phyloP scores from a whole-genome alignment of 352 stramenopile species.

The Peronospora farinosa region DNA sequence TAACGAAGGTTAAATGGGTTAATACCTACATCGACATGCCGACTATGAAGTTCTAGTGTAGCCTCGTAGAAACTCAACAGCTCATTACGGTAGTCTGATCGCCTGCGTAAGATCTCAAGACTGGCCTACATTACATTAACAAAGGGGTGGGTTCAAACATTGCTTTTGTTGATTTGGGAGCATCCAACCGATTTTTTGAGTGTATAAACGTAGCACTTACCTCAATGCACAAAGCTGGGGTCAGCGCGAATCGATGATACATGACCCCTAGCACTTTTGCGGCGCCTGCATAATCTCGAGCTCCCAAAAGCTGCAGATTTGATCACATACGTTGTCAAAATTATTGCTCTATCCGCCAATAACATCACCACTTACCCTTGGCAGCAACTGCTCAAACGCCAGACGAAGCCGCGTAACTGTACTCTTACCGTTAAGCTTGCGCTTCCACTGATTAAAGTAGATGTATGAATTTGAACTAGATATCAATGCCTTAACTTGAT shows the following conservation, averaged over 20 bases:
- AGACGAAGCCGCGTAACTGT: constrained; percentile 33
- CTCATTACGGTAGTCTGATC: constrained; percentile 43
- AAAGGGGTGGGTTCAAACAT: not conserved
- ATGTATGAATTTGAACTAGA: constrained; percentile 14
- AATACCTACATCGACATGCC: constrained; percentile 43
- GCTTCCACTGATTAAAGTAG: constrained; percentile 59
- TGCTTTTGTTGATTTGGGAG: not conserved
- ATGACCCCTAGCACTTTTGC: constrained; percentile 58
- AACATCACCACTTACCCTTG: constrained; percentile 26
- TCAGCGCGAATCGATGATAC: constrained; percentile 59
- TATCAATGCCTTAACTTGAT: constrained; percentile 29
- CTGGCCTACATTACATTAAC: constrained; percentile 38
- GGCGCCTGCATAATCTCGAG: constrained; percentile 61
- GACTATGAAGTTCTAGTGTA: constrained; percentile 26
- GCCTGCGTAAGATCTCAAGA: constrained; percentile 63
- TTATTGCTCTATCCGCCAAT: not conserved
- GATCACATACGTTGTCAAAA: not conserved
- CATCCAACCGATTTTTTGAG: not conserved
- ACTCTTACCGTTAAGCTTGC: constrained; percentile 17
- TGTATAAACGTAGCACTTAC: constrained; percentile 19
- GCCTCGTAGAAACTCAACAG: constrained; percentile 54
- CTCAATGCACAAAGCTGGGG: constrained; percentile 58
- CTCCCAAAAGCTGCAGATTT: constrained; percentile 46
- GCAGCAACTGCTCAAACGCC: constrained; percentile 45
- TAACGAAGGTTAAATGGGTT: not conserved